Conservation (phyloP, 768 basidiomycete genomes). For the Omphalotus guepiniiformis region DNA sequence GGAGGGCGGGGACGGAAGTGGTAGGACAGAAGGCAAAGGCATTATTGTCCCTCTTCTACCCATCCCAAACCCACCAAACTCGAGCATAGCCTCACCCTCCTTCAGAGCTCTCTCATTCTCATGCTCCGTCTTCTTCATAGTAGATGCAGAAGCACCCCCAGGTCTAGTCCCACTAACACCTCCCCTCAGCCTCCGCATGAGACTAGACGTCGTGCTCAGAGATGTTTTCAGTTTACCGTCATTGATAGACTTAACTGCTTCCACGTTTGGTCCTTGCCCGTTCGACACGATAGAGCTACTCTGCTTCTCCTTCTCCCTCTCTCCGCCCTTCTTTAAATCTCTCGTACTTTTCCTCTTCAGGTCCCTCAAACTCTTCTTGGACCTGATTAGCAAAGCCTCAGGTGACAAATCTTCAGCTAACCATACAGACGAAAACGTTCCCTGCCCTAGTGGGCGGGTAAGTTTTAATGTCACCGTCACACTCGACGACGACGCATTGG, state of each 20-base stretch:
- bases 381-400: conserved; percentile 38
- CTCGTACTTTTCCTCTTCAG: conserved; percentile 21
- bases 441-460: conserved; percentile 55
- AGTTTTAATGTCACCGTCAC: conserved; percentile 41
- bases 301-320: not conserved
- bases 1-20: not conserved
- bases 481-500: conserved; percentile 12
- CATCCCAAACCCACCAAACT: not conserved
- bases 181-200: conserved; percentile 12
- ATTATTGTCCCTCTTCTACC: conserved; percentile 4
- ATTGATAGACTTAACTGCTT: too few species aligned
- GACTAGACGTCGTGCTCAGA: conserved; percentile 8
- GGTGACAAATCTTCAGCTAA: conserved; percentile 53
- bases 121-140: not conserved
- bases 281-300: too few species aligned
- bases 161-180: conserved; percentile 13
- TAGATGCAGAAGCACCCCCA: conserved; percentile 3
- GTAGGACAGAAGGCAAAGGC: conserved; percentile 4
- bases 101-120: not conserved
- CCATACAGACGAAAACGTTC: conserved; percentile 77
- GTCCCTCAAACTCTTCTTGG: conserved; percentile 38
- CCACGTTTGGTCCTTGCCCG: too few species aligned
- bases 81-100: not conserved
- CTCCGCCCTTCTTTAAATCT: conserved; percentile 1
- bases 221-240: not conserved